Percentiles rank a stretch among this genome's conserved stretches.
phyloP scores from a whole-genome alignment of 2,329 filamentous ascomycete species.

The Venturia aucupariae region DNA sequence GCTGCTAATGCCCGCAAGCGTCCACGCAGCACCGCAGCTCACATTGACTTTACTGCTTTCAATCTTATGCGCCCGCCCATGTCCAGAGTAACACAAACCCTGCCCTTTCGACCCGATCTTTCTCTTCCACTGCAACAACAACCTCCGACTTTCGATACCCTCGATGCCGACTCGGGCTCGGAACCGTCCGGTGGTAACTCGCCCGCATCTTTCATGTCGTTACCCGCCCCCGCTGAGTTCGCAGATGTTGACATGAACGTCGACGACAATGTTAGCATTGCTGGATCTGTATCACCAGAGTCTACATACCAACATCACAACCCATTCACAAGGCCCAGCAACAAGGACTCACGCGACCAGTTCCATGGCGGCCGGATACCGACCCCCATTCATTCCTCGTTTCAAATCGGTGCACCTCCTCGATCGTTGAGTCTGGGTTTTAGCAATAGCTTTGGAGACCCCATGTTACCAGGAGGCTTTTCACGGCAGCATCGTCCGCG shows the following conservation, averaged over 20 bases:
- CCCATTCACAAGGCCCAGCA: background rate
- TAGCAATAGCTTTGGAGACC: constrained; percentile 21
- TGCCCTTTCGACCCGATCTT: constrained; percentile 12
- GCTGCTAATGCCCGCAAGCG: constrained; percentile 10
- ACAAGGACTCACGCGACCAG: constrained; percentile 11
- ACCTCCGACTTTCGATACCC: constrained; percentile 4
- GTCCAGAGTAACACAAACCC: constrained; percentile 9
- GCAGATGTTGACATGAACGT: constrained; percentile 29
- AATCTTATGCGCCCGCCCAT: constrained; percentile 9
- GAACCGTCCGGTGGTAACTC: constrained; percentile 10
- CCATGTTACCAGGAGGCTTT: constrained; percentile 23
- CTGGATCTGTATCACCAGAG: constrained; percentile 24
- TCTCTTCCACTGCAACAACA: background rate
- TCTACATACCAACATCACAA: constrained; percentile 25
- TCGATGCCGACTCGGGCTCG: background rate
- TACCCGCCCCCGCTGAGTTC: constrained; percentile 5
- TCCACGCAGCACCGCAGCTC: constrained; percentile 3
- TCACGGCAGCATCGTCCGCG: constrained; percentile 17
- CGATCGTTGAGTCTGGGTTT: background rate
- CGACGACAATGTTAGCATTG: constrained; percentile 27
- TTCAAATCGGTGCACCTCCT: constrained; percentile 20
- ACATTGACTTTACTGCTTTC: background rate
- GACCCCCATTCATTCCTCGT: constrained; percentile 31
- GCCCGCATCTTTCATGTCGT: constrained; percentile 9
- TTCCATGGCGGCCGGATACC: constrained; percentile 25